phyloP scores from a whole-genome alignment of 805 yeast genomes.

The Ogataea zsoltii region DNA sequence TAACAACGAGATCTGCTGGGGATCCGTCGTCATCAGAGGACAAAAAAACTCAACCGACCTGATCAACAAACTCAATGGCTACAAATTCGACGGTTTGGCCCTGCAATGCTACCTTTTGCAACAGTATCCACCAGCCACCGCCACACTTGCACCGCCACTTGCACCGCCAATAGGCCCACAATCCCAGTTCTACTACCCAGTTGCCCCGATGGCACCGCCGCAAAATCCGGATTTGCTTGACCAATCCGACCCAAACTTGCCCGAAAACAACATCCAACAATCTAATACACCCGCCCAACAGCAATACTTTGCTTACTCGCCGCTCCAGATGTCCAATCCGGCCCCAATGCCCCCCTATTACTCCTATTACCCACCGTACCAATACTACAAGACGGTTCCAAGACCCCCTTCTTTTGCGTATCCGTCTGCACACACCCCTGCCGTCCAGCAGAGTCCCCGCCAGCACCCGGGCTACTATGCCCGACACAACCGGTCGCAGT shows the following conservation, averaged over 20 bases:
- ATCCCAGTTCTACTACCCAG: slow-evolving; percentile 1
- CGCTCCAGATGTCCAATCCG: slow-evolving; percentile 4
- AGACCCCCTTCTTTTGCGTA: slow-evolving; percentile 9
- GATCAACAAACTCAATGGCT: slow-evolving; percentile 21
- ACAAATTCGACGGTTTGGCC: slow-evolving; percentile 16
- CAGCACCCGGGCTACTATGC: slow-evolving; percentile 2
- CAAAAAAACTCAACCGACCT: slow-evolving; percentile 11
- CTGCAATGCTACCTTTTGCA: slow-evolving; percentile 18
- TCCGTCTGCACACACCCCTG: slow-evolving; percentile 7
- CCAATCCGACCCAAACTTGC: background rate
- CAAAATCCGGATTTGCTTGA: background rate
- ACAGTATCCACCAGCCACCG: slow-evolving; percentile 3
- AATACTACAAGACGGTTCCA: slow-evolving; percentile 7
- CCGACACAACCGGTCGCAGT: slow-evolving; percentile 7
- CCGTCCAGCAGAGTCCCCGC: slow-evolving; percentile 8
- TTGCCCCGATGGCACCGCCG: background rate
- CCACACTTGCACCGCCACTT: background rate
- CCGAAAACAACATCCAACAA: background rate
- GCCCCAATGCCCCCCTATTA: slow-evolving; percentile 9
- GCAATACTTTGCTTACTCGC: slow-evolving; percentile 12
- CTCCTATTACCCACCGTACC: slow-evolving; percentile 14
- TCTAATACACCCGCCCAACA: slow-evolving; percentile 1
- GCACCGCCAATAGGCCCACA: background rate
- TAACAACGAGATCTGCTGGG: slow-evolving; percentile 24
- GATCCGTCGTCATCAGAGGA: slow-evolving; percentile 16